Evolutionary conservation across 2,329 filamentous ascomycete species (phyloP), one percentile per base, ranked within the genome.

Genomic region (Zymoseptoria crescenta): DNA sequence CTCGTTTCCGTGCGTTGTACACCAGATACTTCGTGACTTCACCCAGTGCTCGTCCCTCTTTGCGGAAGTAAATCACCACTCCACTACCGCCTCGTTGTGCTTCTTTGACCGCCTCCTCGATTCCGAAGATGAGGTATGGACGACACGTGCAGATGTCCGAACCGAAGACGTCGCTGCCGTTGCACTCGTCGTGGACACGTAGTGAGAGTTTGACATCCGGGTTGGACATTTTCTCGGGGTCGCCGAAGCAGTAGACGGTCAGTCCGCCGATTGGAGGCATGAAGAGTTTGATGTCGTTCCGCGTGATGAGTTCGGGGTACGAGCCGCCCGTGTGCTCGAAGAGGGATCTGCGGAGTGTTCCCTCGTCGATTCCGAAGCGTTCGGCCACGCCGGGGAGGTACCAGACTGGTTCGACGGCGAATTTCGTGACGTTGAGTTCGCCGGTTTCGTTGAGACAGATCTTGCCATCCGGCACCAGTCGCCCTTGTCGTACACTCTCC

Each of bases 51-150:
- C 94, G 84, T 30, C 94, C 94, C 78, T 99, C 94, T 74, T 99
- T 99, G 67, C 94, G 86, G 83, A 97, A 99, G 74, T 99, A 99
- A 73, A 97, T 96, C 56, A 97, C 94, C 21, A 96, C 91, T 58
- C 93, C 93, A 67, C 88, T 93, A 53, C 93, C 93, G 56, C 93
- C 93, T 58, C 88, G 91, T 73, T 97, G 94, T 9, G 94, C 94
- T 76, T 97, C 91, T 71, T 95, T 96, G 67, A 99, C 93, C 10
- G 94, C 94, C 75, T 99, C 94, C 70, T 96, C 91, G 62, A 99
- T 95, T 62, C 94, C 94, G 72, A 95, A 97, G 70, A 96, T 95
- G 59, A 97, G 84, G 73, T 97, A 97, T 16, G 94, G 94, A 58
- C 90, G 84, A 75, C 93, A 97, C 9, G 94, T 97, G 77, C 94